Evolutionary conservation across 768 basidiomycete species (phyloP), one percentile per base, ranked within the genome.

Genomic region (Kwoniella dejecticola): DNA sequence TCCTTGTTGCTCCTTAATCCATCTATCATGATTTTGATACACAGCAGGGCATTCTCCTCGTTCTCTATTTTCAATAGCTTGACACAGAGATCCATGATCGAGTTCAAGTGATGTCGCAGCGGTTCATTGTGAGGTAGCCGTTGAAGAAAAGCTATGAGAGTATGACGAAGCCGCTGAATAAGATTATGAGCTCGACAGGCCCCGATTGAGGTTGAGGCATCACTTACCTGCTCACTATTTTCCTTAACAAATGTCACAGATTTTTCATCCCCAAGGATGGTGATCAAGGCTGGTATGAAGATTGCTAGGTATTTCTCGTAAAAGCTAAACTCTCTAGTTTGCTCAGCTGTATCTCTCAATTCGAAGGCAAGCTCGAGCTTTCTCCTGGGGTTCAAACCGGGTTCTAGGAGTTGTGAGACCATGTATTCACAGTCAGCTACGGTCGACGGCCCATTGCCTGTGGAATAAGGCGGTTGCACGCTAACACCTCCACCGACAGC

Each of bases 21-120:
- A 80, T 99, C 95, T 60, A 91, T 88, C 72, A 96, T 83, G 57
- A 87, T 89, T 80, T 97, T 98, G 83, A 93, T 91, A 57, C 88
- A 89, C 1, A 87, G 84, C 30, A 88, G 84, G 2, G 90, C 96
- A 72, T 93, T 94, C 76, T 99, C 96, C 80, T 99, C 96, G 76
- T 96, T 97, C 81, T 99, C 96, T 67, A 85, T 82, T 24, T 89
- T 87, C 29, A 98, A 83, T 53, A 92, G 82, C 64, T 90, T 83
- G 36, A 97, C 83, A 86, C 96, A 87, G 53, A 91, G 87, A 56
- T 83, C 83, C 76, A 89, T 89, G 45, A 98, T 84, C 1, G 83
- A 76, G 13, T 83, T 80, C 17, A 86, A 83, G 64, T 89, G 87
- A 52, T 84, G 82, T 40, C 89, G 85, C 21, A 93, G 82, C n/a